Evolutionary conservation across 352 stramenopile species (phyloP).

Genomic region (Phytopythium mirpurense): DNA sequence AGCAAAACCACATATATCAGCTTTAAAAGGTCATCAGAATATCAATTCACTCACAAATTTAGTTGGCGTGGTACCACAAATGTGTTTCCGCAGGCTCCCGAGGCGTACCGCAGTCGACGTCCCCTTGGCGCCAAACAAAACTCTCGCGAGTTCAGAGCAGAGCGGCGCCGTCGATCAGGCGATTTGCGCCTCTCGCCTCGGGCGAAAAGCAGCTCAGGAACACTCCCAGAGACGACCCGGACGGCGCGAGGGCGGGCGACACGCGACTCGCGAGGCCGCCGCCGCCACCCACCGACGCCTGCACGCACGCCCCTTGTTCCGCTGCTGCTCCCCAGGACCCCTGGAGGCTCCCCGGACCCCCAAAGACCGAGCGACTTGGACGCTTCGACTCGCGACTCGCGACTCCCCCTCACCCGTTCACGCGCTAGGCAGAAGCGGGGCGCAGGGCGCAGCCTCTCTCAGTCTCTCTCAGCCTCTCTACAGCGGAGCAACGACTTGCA

Average conservation of each 20-base stretch:
- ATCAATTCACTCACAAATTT: background rate
- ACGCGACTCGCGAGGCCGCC: background rate
- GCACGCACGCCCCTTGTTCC: background rate
- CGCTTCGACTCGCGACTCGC: too few relatives aligned
- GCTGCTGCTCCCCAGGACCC: background rate
- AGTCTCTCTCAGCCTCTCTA: too few relatives aligned
- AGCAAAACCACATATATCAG: background rate
- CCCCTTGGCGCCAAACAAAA: background rate
- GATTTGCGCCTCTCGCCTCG: background rate
- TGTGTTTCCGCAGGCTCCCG: background rate
- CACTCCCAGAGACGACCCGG: background rate
- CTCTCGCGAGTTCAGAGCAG: constrained; percentile 1
- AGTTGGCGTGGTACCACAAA: background rate
- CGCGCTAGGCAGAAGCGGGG: too few relatives aligned
- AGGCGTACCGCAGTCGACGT: background rate
- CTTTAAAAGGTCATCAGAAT: too few relatives aligned
- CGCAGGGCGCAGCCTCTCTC: too few relatives aligned
- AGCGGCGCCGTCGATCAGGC: constrained; percentile 2
- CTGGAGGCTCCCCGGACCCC: too few relatives aligned
- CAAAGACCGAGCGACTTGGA: background rate
- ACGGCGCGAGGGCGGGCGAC: constrained; percentile 1
- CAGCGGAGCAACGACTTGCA: too few relatives aligned
- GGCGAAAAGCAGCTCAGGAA: background rate
- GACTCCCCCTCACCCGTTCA: too few relatives aligned
- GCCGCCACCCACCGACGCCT: background rate